A percentile compares a stretch with the other conserved stretches of the same genome.
Conservation (phyloP, 2,329 filamentous ascomycete genomes). For the Lizonia empirigonia region DNA sequence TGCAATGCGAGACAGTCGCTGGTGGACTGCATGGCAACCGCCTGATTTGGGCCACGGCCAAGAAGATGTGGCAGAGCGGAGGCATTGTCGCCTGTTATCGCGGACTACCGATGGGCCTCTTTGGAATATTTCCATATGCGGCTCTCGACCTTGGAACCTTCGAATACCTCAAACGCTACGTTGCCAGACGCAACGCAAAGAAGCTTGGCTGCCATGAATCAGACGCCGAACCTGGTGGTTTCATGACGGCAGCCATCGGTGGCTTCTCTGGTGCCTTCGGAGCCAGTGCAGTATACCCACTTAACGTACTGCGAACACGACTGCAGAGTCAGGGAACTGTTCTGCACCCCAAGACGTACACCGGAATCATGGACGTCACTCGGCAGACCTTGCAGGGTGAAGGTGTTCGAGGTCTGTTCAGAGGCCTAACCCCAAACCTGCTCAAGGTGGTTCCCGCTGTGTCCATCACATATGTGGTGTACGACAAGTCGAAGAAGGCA, state of each 20-base stretch:
- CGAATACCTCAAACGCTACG: constrained; percentile 81
- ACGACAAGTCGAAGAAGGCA: constrained; percentile 50
- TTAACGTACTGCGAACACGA: constrained; percentile 90
- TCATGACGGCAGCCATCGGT: constrained; percentile 85
- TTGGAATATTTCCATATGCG: constrained; percentile 98
- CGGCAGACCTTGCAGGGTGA: constrained; percentile 81
- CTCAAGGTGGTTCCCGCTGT: constrained; percentile 95
- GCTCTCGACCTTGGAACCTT: constrained; percentile 97
- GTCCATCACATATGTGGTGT: constrained; percentile 68
- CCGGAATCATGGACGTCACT: constrained; percentile 87
- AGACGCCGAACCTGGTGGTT: constrained; percentile 74
- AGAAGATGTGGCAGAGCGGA: constrained; percentile 82
- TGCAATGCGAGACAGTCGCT: constrained; percentile 92
- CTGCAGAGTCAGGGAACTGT: constrained; percentile 92
- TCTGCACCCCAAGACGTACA: constrained; percentile 90
- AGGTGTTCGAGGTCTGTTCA: constrained; percentile 86
- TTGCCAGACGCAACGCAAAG: constrained; percentile 73
- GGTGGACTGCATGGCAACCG: constrained; percentile 83
- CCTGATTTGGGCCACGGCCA: constrained; percentile 79
- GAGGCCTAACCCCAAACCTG: constrained; percentile 91
- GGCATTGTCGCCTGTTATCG: constrained; percentile 82
- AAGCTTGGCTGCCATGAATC: constrained; percentile 78
- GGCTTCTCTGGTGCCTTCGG: constrained; percentile 90
- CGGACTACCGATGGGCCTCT: constrained; percentile 87
- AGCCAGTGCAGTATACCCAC: constrained; percentile 90